phyloP scores from a whole-genome alignment of 2,329 filamentous ascomycete genomes.

The Penicillium oxalicum region DNA sequence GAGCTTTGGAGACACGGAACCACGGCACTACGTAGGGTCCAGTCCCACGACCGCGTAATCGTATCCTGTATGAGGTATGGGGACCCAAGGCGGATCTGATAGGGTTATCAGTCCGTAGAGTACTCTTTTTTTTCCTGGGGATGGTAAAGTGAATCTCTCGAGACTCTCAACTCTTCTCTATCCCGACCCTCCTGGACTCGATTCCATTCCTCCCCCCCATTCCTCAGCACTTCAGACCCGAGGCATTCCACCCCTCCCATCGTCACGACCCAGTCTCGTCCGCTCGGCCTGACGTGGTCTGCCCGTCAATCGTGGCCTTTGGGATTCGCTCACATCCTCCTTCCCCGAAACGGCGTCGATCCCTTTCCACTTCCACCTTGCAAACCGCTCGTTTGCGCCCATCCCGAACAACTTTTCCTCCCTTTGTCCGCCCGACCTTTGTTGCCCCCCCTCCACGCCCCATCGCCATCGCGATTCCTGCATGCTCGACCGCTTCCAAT shows the following conservation, averaged over 20 bases:
- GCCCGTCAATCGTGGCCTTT: slow-evolving; percentile 3
- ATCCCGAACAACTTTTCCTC: slow-evolving; percentile 21
- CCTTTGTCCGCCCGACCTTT: slow-evolving; percentile 7
- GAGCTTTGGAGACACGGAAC: too few species aligned
- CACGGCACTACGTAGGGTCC: too few species aligned
- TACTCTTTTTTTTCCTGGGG: too few species aligned
- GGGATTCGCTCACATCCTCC: background rate
- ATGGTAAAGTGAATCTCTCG: too few species aligned
- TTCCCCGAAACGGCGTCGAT: slow-evolving; percentile 22
- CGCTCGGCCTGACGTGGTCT: too few species aligned
- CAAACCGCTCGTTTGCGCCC: slow-evolving; percentile 18
- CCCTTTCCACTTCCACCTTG: slow-evolving; percentile 5
- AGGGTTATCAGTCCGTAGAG: background rate
- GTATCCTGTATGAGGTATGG: background rate
- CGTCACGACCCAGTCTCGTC: too few species aligned
- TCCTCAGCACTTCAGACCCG: background rate
- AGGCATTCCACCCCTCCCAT: too few species aligned
- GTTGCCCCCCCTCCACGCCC: slow-evolving; percentile 9
- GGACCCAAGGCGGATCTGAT: background rate
- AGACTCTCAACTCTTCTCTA: too few species aligned
- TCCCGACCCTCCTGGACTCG: too few species aligned
- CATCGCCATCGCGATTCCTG: background rate
- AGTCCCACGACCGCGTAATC: too few species aligned
- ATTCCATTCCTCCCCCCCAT: too few species aligned
- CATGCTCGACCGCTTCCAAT: slow-evolving; percentile 18